These are phyloP conservation scores for Astraeus odoratus DNA, from an alignment of 768 basidiomycete genomes.

Conservation along the genomic window DNA sequence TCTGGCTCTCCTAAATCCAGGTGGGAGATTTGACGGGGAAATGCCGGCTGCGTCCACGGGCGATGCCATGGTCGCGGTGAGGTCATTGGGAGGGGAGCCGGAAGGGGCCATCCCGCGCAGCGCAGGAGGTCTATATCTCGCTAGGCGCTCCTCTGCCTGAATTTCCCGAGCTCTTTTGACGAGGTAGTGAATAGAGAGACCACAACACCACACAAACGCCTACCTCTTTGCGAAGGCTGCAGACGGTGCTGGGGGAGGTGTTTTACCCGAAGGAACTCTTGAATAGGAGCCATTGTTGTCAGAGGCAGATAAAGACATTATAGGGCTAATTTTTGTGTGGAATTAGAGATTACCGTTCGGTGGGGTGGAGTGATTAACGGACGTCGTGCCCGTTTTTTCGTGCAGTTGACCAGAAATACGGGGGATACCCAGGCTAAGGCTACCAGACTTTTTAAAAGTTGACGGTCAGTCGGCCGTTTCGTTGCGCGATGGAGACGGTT, in stretches of 20 bases:
- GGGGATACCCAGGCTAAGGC: constrained; percentile 10
- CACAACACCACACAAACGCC: constrained; percentile 16
- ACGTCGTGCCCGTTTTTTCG: constrained; percentile 23
- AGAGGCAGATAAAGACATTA: constrained; percentile 88
- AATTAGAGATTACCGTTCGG: constrained; percentile 75
- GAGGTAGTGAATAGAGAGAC: constrained; percentile 12
- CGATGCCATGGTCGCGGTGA: constrained; percentile 48
- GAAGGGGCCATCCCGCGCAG: constrained; percentile 61
- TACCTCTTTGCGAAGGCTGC: constrained; percentile 87
- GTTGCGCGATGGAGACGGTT: constrained; percentile 12
- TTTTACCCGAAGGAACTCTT: constrained; percentile 80
- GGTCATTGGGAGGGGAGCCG: constrained; percentile 69
- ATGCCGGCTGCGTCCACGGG: constrained; percentile 50
- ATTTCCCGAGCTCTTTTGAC: constrained; percentile 71
- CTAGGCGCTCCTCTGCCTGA: constrained; percentile 67
- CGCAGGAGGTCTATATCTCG: constrained; percentile 76
- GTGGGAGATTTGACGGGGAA: constrained; percentile 71
- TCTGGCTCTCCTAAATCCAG: constrained; percentile 90
- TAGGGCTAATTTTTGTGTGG: constrained; percentile 46
- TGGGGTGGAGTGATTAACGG: constrained; percentile 30
- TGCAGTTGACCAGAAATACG: constrained; percentile 23
- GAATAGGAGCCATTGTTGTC: constrained; percentile 79
- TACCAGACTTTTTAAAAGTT: constrained; percentile 14
- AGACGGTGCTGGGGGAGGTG: constrained; percentile 84
- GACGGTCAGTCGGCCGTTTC: constrained; percentile 12